phyloP scores from a whole-genome alignment of 2,329 filamentous ascomycete species.

The Aureobasidium namibiae region DNA sequence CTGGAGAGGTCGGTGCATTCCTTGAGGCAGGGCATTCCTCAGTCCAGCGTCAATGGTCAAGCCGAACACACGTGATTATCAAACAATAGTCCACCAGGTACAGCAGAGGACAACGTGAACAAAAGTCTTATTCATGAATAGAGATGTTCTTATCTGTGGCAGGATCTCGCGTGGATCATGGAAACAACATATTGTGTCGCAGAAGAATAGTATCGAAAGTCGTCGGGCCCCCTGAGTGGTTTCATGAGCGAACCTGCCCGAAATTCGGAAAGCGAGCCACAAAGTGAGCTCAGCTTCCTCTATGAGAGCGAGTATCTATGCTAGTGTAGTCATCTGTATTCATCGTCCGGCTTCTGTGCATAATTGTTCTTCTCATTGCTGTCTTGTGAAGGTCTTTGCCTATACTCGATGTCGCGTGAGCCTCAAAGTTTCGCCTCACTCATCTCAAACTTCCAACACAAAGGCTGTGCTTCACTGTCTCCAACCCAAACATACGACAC shows the following conservation, averaged over 20 bases:
- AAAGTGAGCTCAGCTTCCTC: too few relatives aligned
- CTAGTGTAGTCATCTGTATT: background rate
- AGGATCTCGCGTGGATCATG: background rate
- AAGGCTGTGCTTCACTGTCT: background rate
- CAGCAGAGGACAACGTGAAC: background rate
- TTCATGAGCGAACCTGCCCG: too few relatives aligned
- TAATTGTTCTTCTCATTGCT: background rate
- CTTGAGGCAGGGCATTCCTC: background rate
- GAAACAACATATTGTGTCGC: background rate
- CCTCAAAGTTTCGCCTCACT: background rate
- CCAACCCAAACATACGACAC: background rate
- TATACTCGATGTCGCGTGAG: background rate
- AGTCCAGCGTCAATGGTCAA: background rate
- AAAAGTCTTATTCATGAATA: background rate
- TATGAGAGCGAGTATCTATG: too few relatives aligned
- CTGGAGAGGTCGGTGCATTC: background rate
- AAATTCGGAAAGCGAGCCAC: too few relatives aligned
- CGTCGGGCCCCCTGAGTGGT: background rate
- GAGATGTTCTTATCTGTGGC: too few relatives aligned
- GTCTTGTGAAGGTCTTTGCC: background rate
- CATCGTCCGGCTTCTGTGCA: background rate
- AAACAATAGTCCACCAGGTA: background rate
- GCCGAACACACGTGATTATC: background rate
- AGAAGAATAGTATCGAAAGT: background rate
- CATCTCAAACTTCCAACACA: background rate